Conservation (phyloP, 2,329 filamentous ascomycete genomes). For the Botryosphaeria dothidea region DNA sequence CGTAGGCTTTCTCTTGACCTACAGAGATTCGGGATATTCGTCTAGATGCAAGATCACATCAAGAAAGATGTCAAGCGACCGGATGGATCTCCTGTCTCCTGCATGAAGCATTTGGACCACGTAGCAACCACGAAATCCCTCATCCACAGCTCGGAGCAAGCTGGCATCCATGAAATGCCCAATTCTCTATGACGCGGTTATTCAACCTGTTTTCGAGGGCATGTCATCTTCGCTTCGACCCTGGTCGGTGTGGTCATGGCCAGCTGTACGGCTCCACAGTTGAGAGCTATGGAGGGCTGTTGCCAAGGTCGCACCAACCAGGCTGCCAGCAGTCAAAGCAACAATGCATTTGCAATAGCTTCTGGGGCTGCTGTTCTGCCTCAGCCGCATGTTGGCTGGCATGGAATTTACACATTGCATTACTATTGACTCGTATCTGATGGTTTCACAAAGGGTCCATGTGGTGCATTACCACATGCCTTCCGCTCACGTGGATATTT, state of each 20-base stretch:
- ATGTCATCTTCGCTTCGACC: not conserved
- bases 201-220: too few relatives aligned
- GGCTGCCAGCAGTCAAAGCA: not conserved
- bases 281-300: not conserved
- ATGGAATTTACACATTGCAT: not conserved
- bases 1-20: too few relatives aligned
- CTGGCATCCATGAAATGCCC: too few relatives aligned
- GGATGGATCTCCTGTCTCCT: too few relatives aligned
- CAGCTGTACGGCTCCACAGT: constrained; percentile 4
- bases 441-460: constrained; percentile 18
- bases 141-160: not conserved
- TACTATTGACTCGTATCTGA: not conserved
- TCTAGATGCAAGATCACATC: too few relatives aligned
- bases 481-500: not conserved
- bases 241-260: not conserved
- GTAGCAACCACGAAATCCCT: not conserved
- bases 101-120: not conserved
- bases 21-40: too few relatives aligned
- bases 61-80: too few relatives aligned
- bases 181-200: too few relatives aligned
- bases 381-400: not conserved
- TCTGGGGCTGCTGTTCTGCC: not conserved
- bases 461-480: not conserved
- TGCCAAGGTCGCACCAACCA: not conserved
- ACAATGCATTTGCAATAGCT: not conserved